Percentiles rank a stretch among this genome's conserved stretches.
These are phyloP conservation scores for Alternaria panax DNA, from an alignment of 2,329 filamentous ascomycete species.

Conservation along the genomic window DNA sequence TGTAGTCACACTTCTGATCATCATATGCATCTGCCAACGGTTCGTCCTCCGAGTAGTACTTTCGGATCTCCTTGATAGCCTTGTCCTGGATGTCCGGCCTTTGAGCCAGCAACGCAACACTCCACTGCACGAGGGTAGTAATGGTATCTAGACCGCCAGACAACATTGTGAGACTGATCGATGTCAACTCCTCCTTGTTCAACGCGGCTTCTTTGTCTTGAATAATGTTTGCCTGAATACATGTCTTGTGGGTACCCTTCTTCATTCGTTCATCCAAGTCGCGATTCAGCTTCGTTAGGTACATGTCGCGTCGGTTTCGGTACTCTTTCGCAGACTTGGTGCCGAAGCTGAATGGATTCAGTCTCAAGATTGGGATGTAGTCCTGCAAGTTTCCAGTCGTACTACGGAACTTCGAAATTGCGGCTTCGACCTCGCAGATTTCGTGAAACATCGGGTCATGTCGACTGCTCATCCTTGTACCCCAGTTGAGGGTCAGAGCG, in stretches of 20 bases:
- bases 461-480: conserved; percentile 65
- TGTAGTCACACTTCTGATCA: conserved; percentile 69
- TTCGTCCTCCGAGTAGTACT: conserved; percentile 60
- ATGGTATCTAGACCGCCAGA: conserved; percentile 72
- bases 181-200: conserved; percentile 68
- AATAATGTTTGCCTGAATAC: conserved; percentile 73
- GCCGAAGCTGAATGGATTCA: conserved; percentile 69
- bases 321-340: conserved; percentile 67
- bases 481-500: conserved; percentile 71
- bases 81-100: conserved; percentile 69
- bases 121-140: conserved; percentile 71
- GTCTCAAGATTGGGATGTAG: conserved; percentile 65
- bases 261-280: conserved; percentile 68
- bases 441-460: conserved; percentile 68
- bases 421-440: conserved; percentile 69
- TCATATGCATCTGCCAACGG: conserved; percentile 68
- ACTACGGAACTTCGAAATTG: conserved; percentile 65
- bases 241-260: conserved; percentile 67
- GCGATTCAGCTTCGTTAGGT: conserved; percentile 64
- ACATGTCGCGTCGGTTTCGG: conserved; percentile 66
- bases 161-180: conserved; percentile 73
- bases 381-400: conserved; percentile 69
- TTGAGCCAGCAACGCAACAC: conserved; percentile 66
- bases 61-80: conserved; percentile 64
- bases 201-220: conserved; percentile 68